Conservation (phyloP, 257 asterid species). For the Salvia miltiorrhiza region DNA sequence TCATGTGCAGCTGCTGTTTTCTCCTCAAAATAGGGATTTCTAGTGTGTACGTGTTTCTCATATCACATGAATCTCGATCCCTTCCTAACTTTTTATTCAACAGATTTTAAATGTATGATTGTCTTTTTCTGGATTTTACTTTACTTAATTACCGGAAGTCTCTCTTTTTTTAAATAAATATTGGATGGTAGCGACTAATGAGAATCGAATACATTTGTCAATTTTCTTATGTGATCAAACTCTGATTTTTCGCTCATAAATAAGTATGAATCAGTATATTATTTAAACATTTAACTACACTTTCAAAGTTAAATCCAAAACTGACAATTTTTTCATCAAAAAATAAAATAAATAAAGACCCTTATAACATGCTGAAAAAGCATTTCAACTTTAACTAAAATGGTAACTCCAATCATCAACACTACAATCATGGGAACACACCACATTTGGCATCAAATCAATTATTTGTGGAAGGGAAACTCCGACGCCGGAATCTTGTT, state of each 20-base stretch:
- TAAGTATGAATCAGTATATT: no score
- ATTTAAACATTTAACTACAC: no score
- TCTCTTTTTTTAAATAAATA: neutral
- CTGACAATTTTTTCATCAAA: neutral
- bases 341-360: neutral
- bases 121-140: neutral
- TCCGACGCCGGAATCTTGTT: conserved; percentile 11
- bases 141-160: neutral
- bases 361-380: neutral
- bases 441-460: neutral
- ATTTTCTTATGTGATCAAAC: neutral
- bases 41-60: neutral
- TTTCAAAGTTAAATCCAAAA: neutral
- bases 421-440: neutral
- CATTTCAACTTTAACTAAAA: neutral
- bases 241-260: no score
- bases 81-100: conserved; percentile 13
- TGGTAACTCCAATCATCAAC: conserved; percentile 7
- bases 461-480: neutral
- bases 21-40: neutral
- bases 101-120: neutral
- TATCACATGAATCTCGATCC: conserved; percentile 41
- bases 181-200: neutral
- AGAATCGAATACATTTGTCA: neutral
- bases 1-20: conserved; percentile 12